phyloP scores from a whole-genome alignment of 1,284 basidiomycete species.

The Ceratobasidium sp. region DNA sequence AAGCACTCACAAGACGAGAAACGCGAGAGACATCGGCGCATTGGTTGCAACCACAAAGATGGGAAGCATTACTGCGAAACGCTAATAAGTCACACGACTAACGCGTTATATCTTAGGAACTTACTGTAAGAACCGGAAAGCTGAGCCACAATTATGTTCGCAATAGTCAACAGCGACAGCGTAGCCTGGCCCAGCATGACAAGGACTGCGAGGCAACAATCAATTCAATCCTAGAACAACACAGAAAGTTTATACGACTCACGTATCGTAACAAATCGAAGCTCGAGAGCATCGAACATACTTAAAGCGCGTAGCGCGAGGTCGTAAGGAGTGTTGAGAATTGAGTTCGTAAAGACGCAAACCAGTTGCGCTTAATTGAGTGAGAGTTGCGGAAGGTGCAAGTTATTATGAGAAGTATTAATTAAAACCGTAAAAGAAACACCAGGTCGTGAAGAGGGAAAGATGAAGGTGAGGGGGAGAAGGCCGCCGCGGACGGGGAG shows the following conservation, averaged over 20 bases:
- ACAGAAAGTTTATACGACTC: neutral
- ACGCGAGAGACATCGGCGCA: conserved; percentile 23
- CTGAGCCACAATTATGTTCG: conserved; percentile 13
- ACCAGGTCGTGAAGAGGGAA: conserved; percentile 1
- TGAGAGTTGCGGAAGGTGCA: neutral
- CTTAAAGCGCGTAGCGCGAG: neutral
- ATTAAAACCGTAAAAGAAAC: neutral
- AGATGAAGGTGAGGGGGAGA: neutral
- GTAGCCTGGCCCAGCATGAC: conserved; percentile 17
- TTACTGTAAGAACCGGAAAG: conserved; percentile 22
- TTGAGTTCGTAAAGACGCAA: conserved; percentile 17
- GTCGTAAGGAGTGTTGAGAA: conserved; percentile 12
- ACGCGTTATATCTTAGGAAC: neutral
- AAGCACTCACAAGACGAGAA: conserved; percentile 14
- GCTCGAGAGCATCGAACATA: conserved; percentile 25
- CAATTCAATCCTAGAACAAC: neutral
- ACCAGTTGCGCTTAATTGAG: conserved; percentile 20
- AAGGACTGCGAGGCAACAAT: neutral
- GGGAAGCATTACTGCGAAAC: conserved; percentile 16
- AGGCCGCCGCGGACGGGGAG: neutral
- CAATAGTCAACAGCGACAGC: conserved; percentile 21
- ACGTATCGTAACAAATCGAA: conserved; percentile 34
- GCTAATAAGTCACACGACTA: neutral
- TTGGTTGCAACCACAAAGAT: conserved; percentile 33
- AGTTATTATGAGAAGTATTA: conserved; percentile 3